A percentile compares a stretch with the other conserved stretches of the same genome.
Conservation (phyloP, 2,329 filamentous ascomycete species). For the Botrytis tulipae region DNA sequence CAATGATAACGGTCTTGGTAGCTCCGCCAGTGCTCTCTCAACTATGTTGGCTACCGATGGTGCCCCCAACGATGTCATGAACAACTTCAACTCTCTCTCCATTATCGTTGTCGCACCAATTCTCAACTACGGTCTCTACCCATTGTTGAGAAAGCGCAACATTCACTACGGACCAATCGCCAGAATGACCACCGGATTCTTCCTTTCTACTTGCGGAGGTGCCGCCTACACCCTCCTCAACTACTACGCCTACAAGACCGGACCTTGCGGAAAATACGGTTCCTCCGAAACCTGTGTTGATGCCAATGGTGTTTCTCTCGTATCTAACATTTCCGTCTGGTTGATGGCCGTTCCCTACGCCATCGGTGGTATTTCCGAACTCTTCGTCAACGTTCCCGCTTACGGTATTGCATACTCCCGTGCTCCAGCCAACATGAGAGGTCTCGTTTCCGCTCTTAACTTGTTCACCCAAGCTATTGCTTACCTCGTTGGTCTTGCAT, state of each 20-base stretch:
- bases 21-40: slow-evolving; percentile 48
- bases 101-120: slow-evolving; percentile 73
- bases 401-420: slow-evolving; percentile 53
- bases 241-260: slow-evolving; percentile 61
- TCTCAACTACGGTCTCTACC: slow-evolving; percentile 67
- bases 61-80: slow-evolving; percentile 73
- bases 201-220: slow-evolving; percentile 60
- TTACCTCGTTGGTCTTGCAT: slow-evolving; percentile 47
- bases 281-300: slow-evolving; percentile 29
- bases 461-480: slow-evolving; percentile 48
- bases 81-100: slow-evolving; percentile 72
- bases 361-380: slow-evolving; percentile 48
- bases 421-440: slow-evolving; percentile 51
- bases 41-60: slow-evolving; percentile 65
- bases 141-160: slow-evolving; percentile 59
- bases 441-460: slow-evolving; percentile 50
- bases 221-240: slow-evolving; percentile 55
- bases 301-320: slow-evolving; percentile 27
- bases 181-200: slow-evolving; percentile 69
- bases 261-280: slow-evolving; percentile 53
- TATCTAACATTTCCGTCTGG: slow-evolving; percentile 49
- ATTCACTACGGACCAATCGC: slow-evolving; percentile 72
- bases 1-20: slow-evolving; percentile 47
- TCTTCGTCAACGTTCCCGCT: slow-evolving; percentile 53
- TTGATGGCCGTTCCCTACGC: slow-evolving; percentile 57